Conservation (phyloP, 768 basidiomycete genomes). For the Boletus sp. region DNA sequence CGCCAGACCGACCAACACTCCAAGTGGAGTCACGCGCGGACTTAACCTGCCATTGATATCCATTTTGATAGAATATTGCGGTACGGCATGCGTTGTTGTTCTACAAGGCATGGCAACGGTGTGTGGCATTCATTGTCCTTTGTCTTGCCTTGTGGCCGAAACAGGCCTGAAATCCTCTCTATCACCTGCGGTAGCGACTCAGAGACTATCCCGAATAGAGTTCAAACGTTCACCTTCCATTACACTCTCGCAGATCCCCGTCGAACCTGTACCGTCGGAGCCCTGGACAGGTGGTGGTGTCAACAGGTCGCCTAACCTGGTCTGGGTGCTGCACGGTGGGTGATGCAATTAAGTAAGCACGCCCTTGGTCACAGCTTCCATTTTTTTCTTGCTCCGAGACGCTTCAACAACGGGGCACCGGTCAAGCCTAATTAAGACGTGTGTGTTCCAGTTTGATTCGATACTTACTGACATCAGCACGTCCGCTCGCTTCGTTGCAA, state of each 20-base stretch:
- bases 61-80: constrained; percentile 8
- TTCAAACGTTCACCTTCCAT: neutral
- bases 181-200: constrained; percentile 3
- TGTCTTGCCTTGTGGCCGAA: constrained; percentile 10
- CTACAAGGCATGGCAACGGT: neutral
- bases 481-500: constrained; percentile 21
- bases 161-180: constrained; percentile 2
- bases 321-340: constrained; percentile 3
- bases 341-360: constrained; percentile 24
- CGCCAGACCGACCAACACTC: constrained; percentile 4
- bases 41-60: constrained; percentile 7
- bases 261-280: constrained; percentile 18
- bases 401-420: constrained; percentile 19
- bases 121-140: constrained; percentile 4
- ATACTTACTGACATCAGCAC: constrained; percentile 3
- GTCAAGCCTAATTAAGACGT: constrained; percentile 9
- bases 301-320: constrained; percentile 17
- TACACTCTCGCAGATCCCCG: constrained; percentile 16
- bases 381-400: constrained; percentile 26
- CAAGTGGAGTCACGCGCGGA: constrained; percentile 10
- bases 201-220: constrained; percentile 12
- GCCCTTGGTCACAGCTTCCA: constrained; percentile 22
- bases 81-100: constrained; percentile 12
- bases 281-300: constrained; percentile 18
- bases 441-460: constrained; percentile 8